A percentile compares a stretch with the other conserved stretches of the same genome.
These are phyloP conservation scores for Panellus pusillus DNA, from an alignment of 768 basidiomycete species.

Conservation along the genomic window DNA sequence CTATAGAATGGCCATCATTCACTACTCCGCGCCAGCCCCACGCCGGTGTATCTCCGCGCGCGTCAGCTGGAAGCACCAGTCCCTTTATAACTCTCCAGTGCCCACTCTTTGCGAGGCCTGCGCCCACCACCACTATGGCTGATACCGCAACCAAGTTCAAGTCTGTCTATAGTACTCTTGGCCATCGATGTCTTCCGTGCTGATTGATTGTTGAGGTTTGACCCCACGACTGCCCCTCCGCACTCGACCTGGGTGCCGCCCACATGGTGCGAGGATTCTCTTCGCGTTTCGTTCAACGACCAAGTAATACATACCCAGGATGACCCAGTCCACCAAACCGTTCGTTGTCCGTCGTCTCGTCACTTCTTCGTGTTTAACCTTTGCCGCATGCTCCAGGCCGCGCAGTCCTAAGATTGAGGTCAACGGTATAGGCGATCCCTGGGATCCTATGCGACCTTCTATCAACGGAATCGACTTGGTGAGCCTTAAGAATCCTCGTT, in stretches of 20 bases:
- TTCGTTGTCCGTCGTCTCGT: neutral
- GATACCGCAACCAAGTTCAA: neutral
- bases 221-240: slow-evolving; percentile 11
- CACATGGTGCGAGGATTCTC: slow-evolving; percentile 3
- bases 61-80: no score
- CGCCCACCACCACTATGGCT: no score
- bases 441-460: slow-evolving; percentile 6
- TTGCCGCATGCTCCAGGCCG: neutral
- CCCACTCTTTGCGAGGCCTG: no score
- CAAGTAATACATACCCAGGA: slow-evolving; percentile 1
- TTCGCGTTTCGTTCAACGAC: neutral
- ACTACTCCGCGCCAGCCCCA: no score
- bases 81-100: no score
- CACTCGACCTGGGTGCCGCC: slow-evolving; percentile 19
- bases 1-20: no score
- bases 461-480: slow-evolving; percentile 16
- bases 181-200: neutral
- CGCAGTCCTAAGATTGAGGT: no score
- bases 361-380: no score
- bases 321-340: slow-evolving; percentile 1
- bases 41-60: no score
- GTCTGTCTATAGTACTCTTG: neutral
- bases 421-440: slow-evolving; percentile 13
- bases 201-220: slow-evolving; percentile 7
- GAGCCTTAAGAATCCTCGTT: neutral